These are phyloP conservation scores for Amphirosellinia nigrospora DNA, from an alignment of 495 filamentous ascomycete genomes.

Conservation along the genomic window DNA sequence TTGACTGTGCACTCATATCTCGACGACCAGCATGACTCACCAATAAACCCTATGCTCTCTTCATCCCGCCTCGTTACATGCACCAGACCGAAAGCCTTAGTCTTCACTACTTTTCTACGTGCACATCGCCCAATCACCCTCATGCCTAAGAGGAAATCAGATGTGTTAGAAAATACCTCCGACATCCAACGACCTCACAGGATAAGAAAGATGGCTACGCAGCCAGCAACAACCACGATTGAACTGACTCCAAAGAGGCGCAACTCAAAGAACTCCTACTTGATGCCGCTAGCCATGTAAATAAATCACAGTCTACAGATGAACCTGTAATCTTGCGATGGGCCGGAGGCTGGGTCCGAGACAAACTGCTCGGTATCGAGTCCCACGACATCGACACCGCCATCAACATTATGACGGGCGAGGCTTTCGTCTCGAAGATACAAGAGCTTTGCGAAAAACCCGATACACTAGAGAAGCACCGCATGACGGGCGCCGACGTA, in stretches of 20 bases:
- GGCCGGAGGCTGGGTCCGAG: slow-evolving; percentile 97
- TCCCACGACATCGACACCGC: slow-evolving; percentile 95
- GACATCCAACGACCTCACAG: slow-evolving; percentile 24
- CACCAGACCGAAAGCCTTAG: neutral
- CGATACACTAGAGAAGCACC: slow-evolving; percentile 48
- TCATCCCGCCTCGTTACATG: neutral
- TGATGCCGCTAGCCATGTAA: slow-evolving; percentile 73
- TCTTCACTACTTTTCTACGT: neutral
- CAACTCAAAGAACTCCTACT: slow-evolving; percentile 74
- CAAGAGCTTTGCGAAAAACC: slow-evolving; percentile 57
- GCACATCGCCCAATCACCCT: neutral
- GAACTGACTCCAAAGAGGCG: slow-evolving; percentile 69
- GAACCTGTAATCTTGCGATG: slow-evolving; percentile 76
- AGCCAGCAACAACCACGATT: slow-evolving; percentile 50
- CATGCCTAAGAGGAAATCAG: slow-evolving; percentile 40
- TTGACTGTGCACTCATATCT: neutral
- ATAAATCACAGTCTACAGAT: slow-evolving; percentile 51
- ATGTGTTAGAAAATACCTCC: slow-evolving; percentile 27
- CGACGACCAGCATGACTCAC: slow-evolving; percentile 6
- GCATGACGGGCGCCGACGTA: slow-evolving; percentile 59
- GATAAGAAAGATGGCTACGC: slow-evolving; percentile 36
- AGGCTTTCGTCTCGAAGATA: slow-evolving; percentile 74
- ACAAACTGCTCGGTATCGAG: slow-evolving; percentile 82
- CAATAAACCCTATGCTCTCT: slow-evolving; percentile 6
- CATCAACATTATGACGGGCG: slow-evolving; percentile 94